Conservation (phyloP, 1,284 basidiomycete genomes). For the Moesziomyces antarcticus region DNA sequence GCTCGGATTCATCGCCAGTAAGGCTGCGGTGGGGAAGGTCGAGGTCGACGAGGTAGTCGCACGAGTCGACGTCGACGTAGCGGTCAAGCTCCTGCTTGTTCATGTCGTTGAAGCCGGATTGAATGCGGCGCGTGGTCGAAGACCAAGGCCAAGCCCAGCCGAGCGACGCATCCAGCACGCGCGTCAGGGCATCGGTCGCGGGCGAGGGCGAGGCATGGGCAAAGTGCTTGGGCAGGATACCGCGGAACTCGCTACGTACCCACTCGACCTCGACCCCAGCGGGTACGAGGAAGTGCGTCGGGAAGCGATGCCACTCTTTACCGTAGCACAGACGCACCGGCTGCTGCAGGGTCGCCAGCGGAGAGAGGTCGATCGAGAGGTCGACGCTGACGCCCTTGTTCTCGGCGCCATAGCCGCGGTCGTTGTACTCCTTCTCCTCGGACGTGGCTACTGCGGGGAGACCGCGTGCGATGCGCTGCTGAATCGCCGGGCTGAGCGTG, state of each 20-base stretch:
- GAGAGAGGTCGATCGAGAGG: constrained; percentile 26
- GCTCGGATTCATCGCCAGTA: constrained; percentile 5
- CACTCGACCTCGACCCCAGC: constrained; percentile 84
- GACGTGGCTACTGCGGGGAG: constrained; percentile 31
- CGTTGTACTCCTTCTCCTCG: constrained; percentile 46
- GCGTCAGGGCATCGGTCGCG: background rate
- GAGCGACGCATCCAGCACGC: constrained; percentile 68
- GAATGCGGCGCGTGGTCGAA: constrained; percentile 75
- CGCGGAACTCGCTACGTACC: constrained; percentile 88
- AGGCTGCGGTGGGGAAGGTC: constrained; percentile 47
- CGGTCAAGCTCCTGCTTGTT: constrained; percentile 82
- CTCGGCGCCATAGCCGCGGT: constrained; percentile 27
- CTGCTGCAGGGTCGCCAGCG: constrained; percentile 26
- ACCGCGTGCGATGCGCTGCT: constrained; percentile 31
- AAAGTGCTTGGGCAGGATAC: constrained; percentile 88
- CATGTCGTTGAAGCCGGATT: constrained; percentile 83
- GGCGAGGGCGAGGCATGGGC: constrained; percentile 13
- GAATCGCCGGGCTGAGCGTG: constrained; percentile 22
- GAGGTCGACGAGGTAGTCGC: constrained; percentile 64
- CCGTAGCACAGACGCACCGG: constrained; percentile 77
- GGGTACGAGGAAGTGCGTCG: constrained; percentile 87
- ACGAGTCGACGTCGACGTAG: constrained; percentile 74
- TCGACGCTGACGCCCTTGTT: constrained; percentile 30
- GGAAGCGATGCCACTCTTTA: constrained; percentile 97
- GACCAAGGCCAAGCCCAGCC: constrained; percentile 65